These are phyloP conservation scores for Parathielavia hyrcaniae DNA, from an alignment of 495 filamentous ascomycete genomes.

Conservation along the genomic window DNA sequence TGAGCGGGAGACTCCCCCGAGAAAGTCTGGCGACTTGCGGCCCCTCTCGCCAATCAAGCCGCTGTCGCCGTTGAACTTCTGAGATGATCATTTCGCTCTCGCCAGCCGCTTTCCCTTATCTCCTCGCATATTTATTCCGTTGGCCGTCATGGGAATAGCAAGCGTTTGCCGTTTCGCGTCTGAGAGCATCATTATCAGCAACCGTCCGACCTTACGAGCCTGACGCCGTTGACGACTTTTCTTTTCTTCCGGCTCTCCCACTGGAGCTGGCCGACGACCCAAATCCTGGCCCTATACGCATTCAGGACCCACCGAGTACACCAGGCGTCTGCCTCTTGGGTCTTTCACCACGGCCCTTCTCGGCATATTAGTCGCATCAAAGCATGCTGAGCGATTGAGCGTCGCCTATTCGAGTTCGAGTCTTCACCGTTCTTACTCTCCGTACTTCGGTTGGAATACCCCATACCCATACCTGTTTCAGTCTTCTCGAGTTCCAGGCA, in stretches of 20 bases:
- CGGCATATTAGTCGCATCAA: background rate
- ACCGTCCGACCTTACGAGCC: slow-evolving; percentile 3
- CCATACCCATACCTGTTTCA: background rate
- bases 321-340: background rate
- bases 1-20: slow-evolving; percentile 35
- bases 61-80: slow-evolving; percentile 62
- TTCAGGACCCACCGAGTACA: background rate
- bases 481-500: background rate
- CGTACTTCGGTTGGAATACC: slow-evolving; percentile 13
- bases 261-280: background rate
- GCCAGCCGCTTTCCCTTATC: too few species aligned
- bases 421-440: background rate
- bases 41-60: slow-evolving; percentile 66
- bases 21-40: slow-evolving; percentile 38
- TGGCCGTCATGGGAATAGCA: slow-evolving; percentile 4
- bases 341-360: background rate
- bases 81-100: background rate
- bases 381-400: background rate
- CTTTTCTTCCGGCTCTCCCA: background rate
- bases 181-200: background rate
- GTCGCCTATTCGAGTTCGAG: background rate
- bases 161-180: background rate
- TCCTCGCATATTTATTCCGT: background rate
- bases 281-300: background rate
- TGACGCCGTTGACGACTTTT: slow-evolving; percentile 6